Percentiles rank a stretch among this genome's conserved stretches.
Conservation (phyloP, 495 filamentous ascomycete genomes). For the Cercophora newfieldiana region DNA sequence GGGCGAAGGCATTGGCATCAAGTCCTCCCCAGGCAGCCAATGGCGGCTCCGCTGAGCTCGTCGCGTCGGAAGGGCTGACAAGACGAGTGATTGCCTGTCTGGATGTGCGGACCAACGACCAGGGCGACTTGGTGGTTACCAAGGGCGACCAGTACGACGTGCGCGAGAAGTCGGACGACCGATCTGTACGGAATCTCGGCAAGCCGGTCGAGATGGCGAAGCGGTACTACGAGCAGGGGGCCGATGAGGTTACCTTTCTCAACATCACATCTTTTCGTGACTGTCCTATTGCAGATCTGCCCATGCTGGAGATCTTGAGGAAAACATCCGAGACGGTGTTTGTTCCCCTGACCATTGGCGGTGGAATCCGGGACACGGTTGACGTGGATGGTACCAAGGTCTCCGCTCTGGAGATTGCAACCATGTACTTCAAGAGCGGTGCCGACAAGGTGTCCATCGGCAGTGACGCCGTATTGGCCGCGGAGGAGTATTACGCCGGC, state of each 20-base stretch:
- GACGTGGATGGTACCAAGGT: conserved; percentile 87
- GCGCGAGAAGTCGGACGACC: conserved; percentile 80
- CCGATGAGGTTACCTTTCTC: conserved; percentile 94
- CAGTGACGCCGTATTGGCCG: conserved; percentile 88
- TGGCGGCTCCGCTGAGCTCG: conserved; percentile 11
- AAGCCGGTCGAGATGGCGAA: conserved; percentile 95
- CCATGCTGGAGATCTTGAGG: conserved; percentile 92
- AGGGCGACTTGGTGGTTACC: conserved; percentile 93
- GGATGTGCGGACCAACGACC: conserved; percentile 94
- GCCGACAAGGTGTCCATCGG: conserved; percentile 99
- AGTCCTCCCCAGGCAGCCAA: conserved; percentile 18
- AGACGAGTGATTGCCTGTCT: conserved; percentile 91
- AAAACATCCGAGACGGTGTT: conserved; percentile 89
- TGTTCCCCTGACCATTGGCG: conserved; percentile 94
- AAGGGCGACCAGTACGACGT: conserved; percentile 99
- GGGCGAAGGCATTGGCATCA: conserved; percentile 41
- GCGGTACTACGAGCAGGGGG: conserved; percentile 94
- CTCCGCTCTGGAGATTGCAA: conserved; percentile 87
- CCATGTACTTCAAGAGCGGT: conserved; percentile 95
- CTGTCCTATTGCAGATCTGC: conserved; percentile 85
- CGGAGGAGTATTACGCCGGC: conserved; percentile 78
- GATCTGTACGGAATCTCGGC: conserved; percentile 86
- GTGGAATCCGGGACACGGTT: conserved; percentile 86
- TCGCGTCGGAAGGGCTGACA: conserved; percentile 67
- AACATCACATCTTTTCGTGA: conserved; percentile 98